phyloP scores from a whole-genome alignment of 805 yeast species.

The Metschnikowia henanensis region DNA sequence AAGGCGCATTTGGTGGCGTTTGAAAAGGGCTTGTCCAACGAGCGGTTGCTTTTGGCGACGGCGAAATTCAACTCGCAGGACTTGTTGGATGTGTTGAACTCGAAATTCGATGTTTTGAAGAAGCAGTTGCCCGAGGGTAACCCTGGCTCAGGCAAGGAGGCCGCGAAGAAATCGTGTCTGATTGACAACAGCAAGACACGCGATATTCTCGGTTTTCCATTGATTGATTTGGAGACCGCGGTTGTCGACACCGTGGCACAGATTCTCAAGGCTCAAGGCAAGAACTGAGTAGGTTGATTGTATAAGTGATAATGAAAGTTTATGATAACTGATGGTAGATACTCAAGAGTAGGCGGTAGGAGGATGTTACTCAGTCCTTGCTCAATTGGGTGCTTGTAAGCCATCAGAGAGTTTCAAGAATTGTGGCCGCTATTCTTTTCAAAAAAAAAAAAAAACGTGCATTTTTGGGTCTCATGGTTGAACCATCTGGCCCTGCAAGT shows the following conservation, averaged over 20 bases:
- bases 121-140: conserved; percentile 46
- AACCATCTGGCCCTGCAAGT: too few relatives aligned
- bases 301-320: neutral
- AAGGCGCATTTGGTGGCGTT: conserved; percentile 19
- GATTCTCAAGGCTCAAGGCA: conserved; percentile 21
- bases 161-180: conserved; percentile 17
- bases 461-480: too few relatives aligned
- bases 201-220: conserved; percentile 38
- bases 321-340: too few relatives aligned
- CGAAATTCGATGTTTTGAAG: conserved; percentile 36
- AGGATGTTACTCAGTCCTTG: too few relatives aligned
- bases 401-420: too few relatives aligned
- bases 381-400: too few relatives aligned
- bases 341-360: too few relatives aligned
- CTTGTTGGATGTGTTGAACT: conserved; percentile 34
- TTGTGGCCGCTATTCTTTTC: too few relatives aligned
- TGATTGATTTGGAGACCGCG: conserved; percentile 37
- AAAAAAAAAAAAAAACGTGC: too few relatives aligned
- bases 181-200: conserved; percentile 39
- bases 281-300: neutral
- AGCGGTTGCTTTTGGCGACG: conserved; percentile 31
- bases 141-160: conserved; percentile 33
- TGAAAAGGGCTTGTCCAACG: conserved; percentile 17
- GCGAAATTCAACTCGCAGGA: conserved; percentile 29
- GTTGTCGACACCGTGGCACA: conserved; percentile 45